phyloP scores from a whole-genome alignment of 2,329 filamentous ascomycete species.

The Chaetomium globosum region DNA sequence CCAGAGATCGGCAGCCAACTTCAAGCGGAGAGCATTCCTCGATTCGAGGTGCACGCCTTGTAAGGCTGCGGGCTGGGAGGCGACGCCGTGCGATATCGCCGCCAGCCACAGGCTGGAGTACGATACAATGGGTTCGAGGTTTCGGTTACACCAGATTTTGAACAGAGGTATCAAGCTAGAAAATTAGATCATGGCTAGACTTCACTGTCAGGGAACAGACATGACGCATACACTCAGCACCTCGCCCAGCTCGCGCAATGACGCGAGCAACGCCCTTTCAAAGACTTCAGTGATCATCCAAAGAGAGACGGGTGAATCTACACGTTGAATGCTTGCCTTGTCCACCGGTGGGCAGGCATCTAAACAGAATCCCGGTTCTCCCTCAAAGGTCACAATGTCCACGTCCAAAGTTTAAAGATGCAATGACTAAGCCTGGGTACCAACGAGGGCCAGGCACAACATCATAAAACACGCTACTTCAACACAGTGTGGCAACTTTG shows the following conservation, averaged over 20 bases:
- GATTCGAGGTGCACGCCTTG: slow-evolving; percentile 27
- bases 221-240: neutral
- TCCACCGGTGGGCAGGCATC: too few species aligned
- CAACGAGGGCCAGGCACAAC: too few species aligned
- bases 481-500: too few species aligned
- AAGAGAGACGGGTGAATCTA: too few species aligned
- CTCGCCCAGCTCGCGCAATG: neutral
- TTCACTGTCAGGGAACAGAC: neutral
- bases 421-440: too few species aligned
- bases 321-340: too few species aligned
- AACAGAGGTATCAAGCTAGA: neutral
- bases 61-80: slow-evolving; percentile 24
- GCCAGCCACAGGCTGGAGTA: neutral
- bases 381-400: too few species aligned
- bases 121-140: neutral
- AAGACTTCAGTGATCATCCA: too few species aligned
- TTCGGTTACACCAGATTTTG: neutral
- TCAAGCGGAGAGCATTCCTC: slow-evolving; percentile 28
- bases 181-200: neutral
- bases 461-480: too few species aligned
- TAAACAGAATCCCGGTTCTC: too few species aligned
- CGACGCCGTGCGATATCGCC: neutral
- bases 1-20: slow-evolving; percentile 27
- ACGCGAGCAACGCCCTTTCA: neutral
- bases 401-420: too few species aligned